A percentile compares a stretch with the other conserved stretches of the same genome.
phyloP scores from a whole-genome alignment of 148 eudicot species.

The Arctostaphylos glauca region DNA sequence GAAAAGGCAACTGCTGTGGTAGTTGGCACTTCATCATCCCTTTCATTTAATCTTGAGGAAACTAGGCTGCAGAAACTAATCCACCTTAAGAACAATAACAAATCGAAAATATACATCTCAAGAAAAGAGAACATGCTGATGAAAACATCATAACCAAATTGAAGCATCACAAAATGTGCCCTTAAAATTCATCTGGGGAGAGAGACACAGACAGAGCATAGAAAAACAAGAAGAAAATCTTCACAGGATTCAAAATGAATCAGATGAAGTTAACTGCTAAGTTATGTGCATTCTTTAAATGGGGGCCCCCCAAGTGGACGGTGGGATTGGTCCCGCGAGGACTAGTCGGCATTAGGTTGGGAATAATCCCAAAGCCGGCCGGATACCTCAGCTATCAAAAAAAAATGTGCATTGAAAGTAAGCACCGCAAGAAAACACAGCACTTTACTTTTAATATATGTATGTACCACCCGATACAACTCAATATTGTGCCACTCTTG shows the following conservation, averaged over 20 bases:
- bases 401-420: background rate
- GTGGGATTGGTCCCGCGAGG: no score
- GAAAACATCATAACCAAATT: constrained; percentile 7
- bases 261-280: background rate
- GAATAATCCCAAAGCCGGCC: no score
- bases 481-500: constrained; percentile 68
- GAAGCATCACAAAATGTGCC: background rate
- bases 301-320: no score
- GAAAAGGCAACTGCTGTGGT: constrained; percentile 47
- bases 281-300: background rate
- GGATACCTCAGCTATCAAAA: no score
- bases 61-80: constrained; percentile 50
- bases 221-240: background rate
- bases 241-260: background rate
- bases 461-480: constrained; percentile 13
- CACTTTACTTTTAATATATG: no score
- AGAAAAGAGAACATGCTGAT: background rate
- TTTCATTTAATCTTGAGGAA: constrained; percentile 61
- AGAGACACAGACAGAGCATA: background rate
- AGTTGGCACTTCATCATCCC: constrained; percentile 73
- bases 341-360: no score
- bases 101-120: background rate
- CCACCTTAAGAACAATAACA: constrained; percentile 16
- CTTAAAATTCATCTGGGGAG: background rate
- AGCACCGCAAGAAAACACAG: background rate